Percentiles rank a stretch among this genome's conserved stretches.
Conservation (phyloP, 352 stramenopile species). For the Phytophthora cajani region DNA sequence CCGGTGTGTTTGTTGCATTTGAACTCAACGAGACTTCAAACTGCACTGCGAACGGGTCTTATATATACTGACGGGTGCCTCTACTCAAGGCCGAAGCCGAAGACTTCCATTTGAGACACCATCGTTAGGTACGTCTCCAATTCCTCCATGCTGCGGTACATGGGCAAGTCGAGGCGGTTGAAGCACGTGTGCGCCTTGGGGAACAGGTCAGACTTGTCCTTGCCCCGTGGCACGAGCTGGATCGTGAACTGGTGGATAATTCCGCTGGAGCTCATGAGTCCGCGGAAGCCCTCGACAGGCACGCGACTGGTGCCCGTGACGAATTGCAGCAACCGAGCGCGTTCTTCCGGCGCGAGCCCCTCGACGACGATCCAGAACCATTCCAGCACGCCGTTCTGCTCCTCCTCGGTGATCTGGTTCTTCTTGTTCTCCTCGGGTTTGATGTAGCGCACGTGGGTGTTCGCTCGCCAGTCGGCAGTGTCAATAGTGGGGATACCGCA, state of each 20-base stretch:
- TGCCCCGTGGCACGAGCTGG: constrained; percentile 61
- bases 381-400: constrained; percentile 56
- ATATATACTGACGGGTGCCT: constrained; percentile 7
- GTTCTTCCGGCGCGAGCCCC: constrained; percentile 67
- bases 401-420: constrained; percentile 40
- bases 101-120: constrained; percentile 72
- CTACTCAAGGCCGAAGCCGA: constrained; percentile 58
- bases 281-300: constrained; percentile 82
- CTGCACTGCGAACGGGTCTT: neutral
- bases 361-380: constrained; percentile 83
- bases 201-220: constrained; percentile 55
- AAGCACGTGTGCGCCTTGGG: constrained; percentile 88
- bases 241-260: constrained; percentile 85
- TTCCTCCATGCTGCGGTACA: constrained; percentile 73
- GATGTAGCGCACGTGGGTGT: constrained; percentile 75
- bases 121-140: constrained; percentile 81
- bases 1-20: constrained; percentile 28
- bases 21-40: neutral
- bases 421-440: constrained; percentile 49
- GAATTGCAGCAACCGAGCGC: constrained; percentile 78
- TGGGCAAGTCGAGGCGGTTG: constrained; percentile 80
- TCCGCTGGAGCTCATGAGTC: constrained; percentile 81
- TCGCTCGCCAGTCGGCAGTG: constrained; percentile 62
- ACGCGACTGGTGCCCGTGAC: constrained; percentile 79
- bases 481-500: constrained; percentile 79